Conservation (phyloP, 2,329 filamentous ascomycete species). For the Colletotrichum scovillei region DNA sequence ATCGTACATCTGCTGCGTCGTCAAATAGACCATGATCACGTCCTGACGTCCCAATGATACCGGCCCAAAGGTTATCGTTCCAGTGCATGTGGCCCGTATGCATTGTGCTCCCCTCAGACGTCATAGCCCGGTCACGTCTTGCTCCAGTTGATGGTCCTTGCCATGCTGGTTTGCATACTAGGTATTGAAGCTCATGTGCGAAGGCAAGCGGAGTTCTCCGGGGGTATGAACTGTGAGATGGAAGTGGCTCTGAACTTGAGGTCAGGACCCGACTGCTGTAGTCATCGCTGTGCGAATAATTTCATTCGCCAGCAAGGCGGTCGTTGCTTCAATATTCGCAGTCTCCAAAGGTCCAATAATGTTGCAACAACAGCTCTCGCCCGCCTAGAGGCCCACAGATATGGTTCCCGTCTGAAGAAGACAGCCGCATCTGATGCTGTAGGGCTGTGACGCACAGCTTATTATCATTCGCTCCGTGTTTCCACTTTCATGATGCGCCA, state of each 20-base stretch:
- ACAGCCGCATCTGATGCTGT: neutral
- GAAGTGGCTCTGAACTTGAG: neutral
- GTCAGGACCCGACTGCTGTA: neutral
- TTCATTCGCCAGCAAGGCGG: neutral
- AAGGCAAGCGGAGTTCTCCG: neutral
- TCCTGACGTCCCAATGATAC: conserved; percentile 27
- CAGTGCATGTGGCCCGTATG: neutral
- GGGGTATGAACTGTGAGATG: neutral
- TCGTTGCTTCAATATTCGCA: no score
- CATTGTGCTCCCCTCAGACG: neutral
- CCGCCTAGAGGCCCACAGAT: neutral
- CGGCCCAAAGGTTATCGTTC: neutral
- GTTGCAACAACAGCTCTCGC: neutral
- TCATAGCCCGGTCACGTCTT: neutral
- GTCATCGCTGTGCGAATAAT: neutral
- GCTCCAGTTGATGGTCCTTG: neutral
- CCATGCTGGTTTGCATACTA: neutral
- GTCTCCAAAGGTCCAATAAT: neutral
- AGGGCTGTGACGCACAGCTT: neutral
- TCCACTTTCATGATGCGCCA: neutral
- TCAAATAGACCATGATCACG: conserved; percentile 36
- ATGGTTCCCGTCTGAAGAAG: neutral
- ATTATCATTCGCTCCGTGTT: neutral
- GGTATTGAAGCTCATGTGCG: neutral
- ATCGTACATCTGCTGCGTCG: conserved; percentile 36